A percentile compares a stretch with the other conserved stretches of the same genome.
These are phyloP conservation scores for Fraxinus baroniana DNA, from an alignment of 305 asterid genomes.

Conservation along the genomic window DNA sequence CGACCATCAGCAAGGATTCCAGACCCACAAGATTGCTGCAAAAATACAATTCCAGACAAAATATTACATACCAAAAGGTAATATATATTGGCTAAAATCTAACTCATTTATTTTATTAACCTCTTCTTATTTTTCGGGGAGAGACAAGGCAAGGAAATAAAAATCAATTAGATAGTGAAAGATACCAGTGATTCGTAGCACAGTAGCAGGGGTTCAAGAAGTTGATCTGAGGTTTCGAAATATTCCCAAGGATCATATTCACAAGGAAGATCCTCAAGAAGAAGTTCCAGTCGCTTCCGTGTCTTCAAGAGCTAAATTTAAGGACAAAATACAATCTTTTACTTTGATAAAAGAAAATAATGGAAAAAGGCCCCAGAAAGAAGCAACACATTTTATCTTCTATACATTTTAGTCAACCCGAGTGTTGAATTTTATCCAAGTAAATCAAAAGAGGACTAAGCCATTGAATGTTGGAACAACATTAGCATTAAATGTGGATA, in stretches of 20 bases:
- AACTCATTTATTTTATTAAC: background rate
- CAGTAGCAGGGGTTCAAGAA: constrained; percentile 77
- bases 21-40: constrained; percentile 87
- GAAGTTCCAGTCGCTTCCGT: constrained; percentile 79
- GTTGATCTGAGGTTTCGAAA: constrained; percentile 85
- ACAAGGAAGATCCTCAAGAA: constrained; percentile 93
- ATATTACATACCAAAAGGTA: background rate
- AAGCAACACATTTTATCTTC: background rate
- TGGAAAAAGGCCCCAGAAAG: background rate
- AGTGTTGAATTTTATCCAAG: background rate
- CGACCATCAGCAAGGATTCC: constrained; percentile 92
- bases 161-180: constrained; percentile 6
- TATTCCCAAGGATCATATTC: constrained; percentile 76
- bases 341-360: constrained; percentile 16
- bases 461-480: background rate
- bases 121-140: background rate
- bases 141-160: background rate
- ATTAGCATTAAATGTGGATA: background rate
- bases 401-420: background rate
- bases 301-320: constrained; percentile 72
- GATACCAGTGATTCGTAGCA: constrained; percentile 86
- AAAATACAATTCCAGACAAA: constrained; percentile 19
- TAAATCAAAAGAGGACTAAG: constrained; percentile 6
- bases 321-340: background rate
- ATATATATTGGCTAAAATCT: background rate